These are phyloP conservation scores for Blastocystis hominis DNA, from an alignment of 352 stramenopile species.

Conservation along the genomic window DNA sequence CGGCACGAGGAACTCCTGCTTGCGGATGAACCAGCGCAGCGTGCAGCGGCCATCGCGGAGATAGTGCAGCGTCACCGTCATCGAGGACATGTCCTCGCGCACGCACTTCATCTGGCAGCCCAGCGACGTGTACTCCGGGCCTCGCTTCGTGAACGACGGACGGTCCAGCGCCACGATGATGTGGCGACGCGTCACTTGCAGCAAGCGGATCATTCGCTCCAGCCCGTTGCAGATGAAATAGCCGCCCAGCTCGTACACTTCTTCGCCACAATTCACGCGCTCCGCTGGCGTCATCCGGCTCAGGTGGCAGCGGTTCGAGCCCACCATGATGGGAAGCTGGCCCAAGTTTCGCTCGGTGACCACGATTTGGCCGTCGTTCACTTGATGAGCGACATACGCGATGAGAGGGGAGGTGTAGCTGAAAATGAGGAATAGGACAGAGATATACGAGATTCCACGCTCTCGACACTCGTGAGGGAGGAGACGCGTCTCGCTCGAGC, in stretches of 20 bases:
- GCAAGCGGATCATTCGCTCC: slow-evolving; percentile 88
- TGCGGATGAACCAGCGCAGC: slow-evolving; percentile 86
- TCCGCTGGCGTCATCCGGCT: slow-evolving; percentile 72
- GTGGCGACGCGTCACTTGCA: slow-evolving; percentile 82
- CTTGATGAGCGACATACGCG: slow-evolving; percentile 75
- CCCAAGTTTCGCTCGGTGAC: slow-evolving; percentile 70
- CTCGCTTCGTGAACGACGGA: slow-evolving; percentile 91
- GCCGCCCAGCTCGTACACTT: slow-evolving; percentile 91
- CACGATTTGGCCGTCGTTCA: slow-evolving; percentile 60
- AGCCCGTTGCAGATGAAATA: slow-evolving; percentile 99
- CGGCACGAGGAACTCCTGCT: slow-evolving; percentile 96
- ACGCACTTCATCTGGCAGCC: slow-evolving; percentile 63
- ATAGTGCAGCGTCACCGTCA: slow-evolving; percentile 96
- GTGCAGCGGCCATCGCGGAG: slow-evolving; percentile 87
- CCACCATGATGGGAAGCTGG: slow-evolving; percentile 93
- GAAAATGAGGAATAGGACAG: neutral
- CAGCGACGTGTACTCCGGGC: slow-evolving; percentile 75
- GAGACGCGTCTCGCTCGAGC: slow-evolving; percentile 67
- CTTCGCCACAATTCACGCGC: slow-evolving; percentile 74
- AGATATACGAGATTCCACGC: slow-evolving; percentile 69
- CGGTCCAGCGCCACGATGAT: slow-evolving; percentile 80
- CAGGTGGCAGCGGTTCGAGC: slow-evolving; percentile 87
- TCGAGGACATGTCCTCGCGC: slow-evolving; percentile 81
- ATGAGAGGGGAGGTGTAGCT: slow-evolving; percentile 86
- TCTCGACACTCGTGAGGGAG: slow-evolving; percentile 87